Base-by-base conservation (phyloP, 306 rosid genomes). In the Inga leiocalycina region DNA sequence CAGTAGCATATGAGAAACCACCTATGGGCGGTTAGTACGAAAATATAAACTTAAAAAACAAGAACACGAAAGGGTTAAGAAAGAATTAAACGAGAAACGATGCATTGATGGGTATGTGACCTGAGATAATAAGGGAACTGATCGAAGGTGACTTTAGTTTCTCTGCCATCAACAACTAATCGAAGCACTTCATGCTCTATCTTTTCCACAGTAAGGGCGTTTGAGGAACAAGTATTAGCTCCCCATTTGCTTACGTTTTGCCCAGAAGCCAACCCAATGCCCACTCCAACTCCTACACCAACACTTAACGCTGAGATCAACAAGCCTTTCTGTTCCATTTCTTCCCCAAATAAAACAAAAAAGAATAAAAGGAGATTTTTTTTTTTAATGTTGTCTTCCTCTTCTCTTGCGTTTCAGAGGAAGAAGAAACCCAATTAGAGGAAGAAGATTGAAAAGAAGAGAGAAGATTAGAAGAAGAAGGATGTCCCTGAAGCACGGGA, bases 81-180 rank as follows among this genome's bases (percentile, higher is more conserved):
- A n/a, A 56, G 11, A 56, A 56, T 49, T 13, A 49, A 49, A 49
- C 6, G 19, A 49, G 19, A 49, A 49, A 49, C 54, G 52, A 46
- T 46, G 56, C 19, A 71, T 14, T 14, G 67, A 22, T 54, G 6
- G 3, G 48, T 57, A 37, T 49, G 4, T 61, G 35, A 72, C 99
- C 98, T 94, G 82, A 96, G 94, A 48, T 92, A 91, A 80, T 94
- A 92, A 46, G 99, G 99, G 79, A 96, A 96, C 74, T 96, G 79
- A 82, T 92, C 95, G 12, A 96, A 96, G 17, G 97, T 94, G 90
- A 91, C 91, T 30, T 87, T 92, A 89, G 91, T 92, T 27, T 94
- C 93, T 85, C 97, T 89, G 78, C 98, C 99, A 51, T 96, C 92
- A 72, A 92, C 86, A 64, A 96, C 83, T 61, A 65, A 91, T 49